Evolutionary conservation across 2,329 filamentous ascomycete species (phyloP).

Genomic region (Ophiocordyceps unilateralis): DNA sequence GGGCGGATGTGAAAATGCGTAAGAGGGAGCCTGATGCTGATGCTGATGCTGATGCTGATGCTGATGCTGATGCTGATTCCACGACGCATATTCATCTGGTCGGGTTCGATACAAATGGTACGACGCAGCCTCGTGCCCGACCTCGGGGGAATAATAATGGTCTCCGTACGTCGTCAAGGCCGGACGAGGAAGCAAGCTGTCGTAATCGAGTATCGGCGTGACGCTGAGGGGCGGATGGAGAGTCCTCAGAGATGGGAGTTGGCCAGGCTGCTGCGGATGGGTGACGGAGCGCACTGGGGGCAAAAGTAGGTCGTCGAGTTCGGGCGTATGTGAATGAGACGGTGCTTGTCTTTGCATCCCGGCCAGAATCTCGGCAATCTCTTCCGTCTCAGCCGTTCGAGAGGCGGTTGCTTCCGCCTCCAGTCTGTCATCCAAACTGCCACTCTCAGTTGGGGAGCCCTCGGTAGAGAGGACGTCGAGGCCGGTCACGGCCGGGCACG

Average conservation of each 20-base stretch:
- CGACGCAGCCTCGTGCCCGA: background rate
- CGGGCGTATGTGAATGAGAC: too few species aligned
- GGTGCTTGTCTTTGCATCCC: background rate
- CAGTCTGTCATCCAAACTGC: background rate
- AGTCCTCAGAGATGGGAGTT: slow-evolving; percentile 1
- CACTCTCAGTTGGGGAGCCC: background rate
- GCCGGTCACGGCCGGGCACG: background rate
- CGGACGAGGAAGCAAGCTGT: background rate
- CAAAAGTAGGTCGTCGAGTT: background rate
- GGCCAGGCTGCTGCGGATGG: background rate
- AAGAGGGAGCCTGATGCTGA: background rate
- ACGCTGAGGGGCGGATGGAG: background rate
- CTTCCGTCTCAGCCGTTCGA: background rate
- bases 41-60: background rate
- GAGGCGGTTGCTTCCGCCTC: background rate
- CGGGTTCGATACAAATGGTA: background rate
- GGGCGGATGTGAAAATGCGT: background rate
- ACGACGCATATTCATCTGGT: background rate
- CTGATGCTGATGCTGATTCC: background rate
- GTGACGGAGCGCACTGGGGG: background rate
- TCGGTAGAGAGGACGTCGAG: too few species aligned
- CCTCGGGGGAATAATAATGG: background rate
- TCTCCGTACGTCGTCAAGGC: background rate
- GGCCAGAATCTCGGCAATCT: slow-evolving; percentile 1
- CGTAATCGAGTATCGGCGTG: background rate